Conservation (phyloP, 2,329 filamentous ascomycete species). For the Corynespora cassiicola region DNA sequence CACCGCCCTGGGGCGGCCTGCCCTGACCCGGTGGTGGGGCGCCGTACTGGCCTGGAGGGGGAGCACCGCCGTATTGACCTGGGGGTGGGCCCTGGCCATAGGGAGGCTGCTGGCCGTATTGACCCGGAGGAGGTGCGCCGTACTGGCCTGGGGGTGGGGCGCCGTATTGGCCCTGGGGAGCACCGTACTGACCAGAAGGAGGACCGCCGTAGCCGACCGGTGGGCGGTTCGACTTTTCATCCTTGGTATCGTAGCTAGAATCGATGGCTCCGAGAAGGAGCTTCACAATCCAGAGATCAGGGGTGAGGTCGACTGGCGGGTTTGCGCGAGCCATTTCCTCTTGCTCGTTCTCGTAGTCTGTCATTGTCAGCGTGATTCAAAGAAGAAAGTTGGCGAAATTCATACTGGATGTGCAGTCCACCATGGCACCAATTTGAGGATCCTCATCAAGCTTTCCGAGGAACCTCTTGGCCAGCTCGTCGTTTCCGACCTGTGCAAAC, state of each 20-base stretch:
- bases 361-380: constrained; percentile 8
- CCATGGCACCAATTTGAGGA: constrained; percentile 64
- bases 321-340: constrained; percentile 69
- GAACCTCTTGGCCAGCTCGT: constrained; percentile 69
- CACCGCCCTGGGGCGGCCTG: constrained; percentile 17
- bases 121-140: too few relatives aligned
- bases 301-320: constrained; percentile 68
- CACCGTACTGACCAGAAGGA: constrained; percentile 38
- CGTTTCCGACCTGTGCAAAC: constrained; percentile 73
- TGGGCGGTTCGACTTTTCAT: constrained; percentile 61
- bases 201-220: constrained; percentile 37
- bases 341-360: constrained; percentile 72
- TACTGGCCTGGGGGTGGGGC: constrained; percentile 25
- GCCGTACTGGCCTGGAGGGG: constrained; percentile 26
- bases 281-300: constrained; percentile 72
- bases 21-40: constrained; percentile 23
- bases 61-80: constrained; percentile 7
- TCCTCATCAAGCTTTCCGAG: constrained; percentile 69
- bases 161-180: constrained; percentile 36
- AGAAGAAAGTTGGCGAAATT: neutral
- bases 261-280: constrained; percentile 73
- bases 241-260: constrained; percentile 69
- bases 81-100: constrained; percentile 19
- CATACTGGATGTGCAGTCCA: constrained; percentile 74
- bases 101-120: constrained; percentile 19